These are phyloP conservation scores for Alternaria gansuensis DNA, from an alignment of 2,329 filamentous ascomycete genomes.

Conservation along the genomic window DNA sequence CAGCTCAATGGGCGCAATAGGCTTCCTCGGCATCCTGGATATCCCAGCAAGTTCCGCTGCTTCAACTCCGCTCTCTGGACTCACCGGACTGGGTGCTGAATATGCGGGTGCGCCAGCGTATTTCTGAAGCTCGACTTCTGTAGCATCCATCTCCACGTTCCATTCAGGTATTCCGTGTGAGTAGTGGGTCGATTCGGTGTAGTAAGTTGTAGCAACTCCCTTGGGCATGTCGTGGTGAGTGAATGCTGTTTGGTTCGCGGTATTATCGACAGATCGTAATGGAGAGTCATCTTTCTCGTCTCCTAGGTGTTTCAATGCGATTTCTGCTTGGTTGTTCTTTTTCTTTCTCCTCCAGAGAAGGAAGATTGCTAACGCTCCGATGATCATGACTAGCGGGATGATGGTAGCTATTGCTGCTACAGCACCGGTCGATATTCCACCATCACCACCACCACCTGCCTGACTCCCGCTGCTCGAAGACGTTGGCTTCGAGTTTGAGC, in stretches of 20 bases:
- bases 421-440: conserved; percentile 66
- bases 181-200: background rate
- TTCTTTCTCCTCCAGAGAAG: conserved; percentile 31
- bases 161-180: conserved; percentile 33
- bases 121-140: conserved; percentile 23
- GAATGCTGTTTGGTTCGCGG: background rate
- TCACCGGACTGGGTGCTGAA: background rate
- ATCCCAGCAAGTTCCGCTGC: conserved; percentile 27
- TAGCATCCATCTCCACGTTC: conserved; percentile 36
- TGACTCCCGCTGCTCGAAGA: background rate
- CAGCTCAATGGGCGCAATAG: conserved; percentile 32
- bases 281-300: conserved; percentile 14
- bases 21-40: conserved; percentile 28
- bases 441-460: conserved; percentile 11
- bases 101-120: conserved; percentile 8
- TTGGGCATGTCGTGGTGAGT: background rate
- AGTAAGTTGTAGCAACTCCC: background rate
- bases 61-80: background rate
- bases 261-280: background rate
- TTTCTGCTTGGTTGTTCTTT: conserved; percentile 16
- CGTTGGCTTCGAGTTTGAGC: conserved; percentile 6
- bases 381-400: conserved; percentile 84
- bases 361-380: conserved; percentile 24
- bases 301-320: conserved; percentile 5
- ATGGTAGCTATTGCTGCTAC: conserved; percentile 90